phyloP scores from a whole-genome alignment of 164 flowering plant genomes.

The Stephania yunnanensis region DNA sequence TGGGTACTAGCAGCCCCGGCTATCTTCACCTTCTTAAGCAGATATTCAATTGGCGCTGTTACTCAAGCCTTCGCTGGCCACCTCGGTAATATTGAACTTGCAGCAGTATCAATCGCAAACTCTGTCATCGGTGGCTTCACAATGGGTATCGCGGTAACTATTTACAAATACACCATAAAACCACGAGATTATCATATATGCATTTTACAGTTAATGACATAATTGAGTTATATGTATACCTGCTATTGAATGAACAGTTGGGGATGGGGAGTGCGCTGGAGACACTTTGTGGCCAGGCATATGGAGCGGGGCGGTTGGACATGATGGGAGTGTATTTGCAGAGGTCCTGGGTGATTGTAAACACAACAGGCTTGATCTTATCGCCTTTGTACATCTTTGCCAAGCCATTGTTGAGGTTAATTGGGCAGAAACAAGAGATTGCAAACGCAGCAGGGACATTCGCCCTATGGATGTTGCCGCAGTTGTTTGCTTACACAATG shows the following conservation, averaged over 20 bases:
- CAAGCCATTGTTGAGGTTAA: slow-evolving; percentile 28
- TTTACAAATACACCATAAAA: too few relatives aligned
- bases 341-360: slow-evolving; percentile 75
- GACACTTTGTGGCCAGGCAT: slow-evolving; percentile 85
- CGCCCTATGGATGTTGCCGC: slow-evolving; percentile 67
- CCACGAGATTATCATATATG: too few relatives aligned
- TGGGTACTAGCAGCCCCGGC: slow-evolving; percentile 74
- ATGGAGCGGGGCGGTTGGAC: slow-evolving; percentile 62
- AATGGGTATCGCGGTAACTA: slow-evolving; percentile 51
- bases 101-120: slow-evolving; percentile 68
- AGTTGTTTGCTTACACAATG: slow-evolving; percentile 61
- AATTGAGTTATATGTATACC: too few relatives aligned
- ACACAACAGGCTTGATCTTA: slow-evolving; percentile 29
- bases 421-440: slow-evolving; percentile 46
- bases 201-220: too few relatives aligned
- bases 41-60: slow-evolving; percentile 70
- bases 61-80: slow-evolving; percentile 72
- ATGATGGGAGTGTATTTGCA: slow-evolving; percentile 82
- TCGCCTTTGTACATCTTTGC: slow-evolving; percentile 48
- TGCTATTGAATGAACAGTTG: slow-evolving; percentile 27
- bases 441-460: slow-evolving; percentile 52
- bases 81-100: slow-evolving; percentile 52
- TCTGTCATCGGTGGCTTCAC: slow-evolving; percentile 68
- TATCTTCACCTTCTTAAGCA: slow-evolving; percentile 61
- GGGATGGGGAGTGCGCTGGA: slow-evolving; percentile 93